phyloP scores from a whole-genome alignment of 148 eudicot genomes.

The Oxyria digyna region DNA sequence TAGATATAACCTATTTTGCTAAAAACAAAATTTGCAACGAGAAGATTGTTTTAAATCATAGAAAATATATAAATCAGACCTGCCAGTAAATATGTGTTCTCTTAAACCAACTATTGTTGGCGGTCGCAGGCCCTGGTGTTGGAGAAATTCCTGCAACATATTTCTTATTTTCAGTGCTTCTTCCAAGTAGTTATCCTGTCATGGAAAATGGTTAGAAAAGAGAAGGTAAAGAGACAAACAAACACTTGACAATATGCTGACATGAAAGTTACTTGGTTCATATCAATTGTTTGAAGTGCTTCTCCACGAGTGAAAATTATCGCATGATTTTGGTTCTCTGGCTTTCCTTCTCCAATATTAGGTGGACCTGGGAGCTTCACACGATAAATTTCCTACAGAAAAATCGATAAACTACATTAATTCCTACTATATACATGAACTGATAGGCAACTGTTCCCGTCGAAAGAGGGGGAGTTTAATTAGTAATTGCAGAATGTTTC shows the following conservation, averaged over 20 bases:
- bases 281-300: constrained; percentile 97
- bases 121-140: constrained; percentile 28
- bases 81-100: constrained; percentile 96
- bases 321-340: constrained; percentile 95
- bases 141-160: constrained; percentile 71
- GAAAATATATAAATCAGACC: constrained; percentile 32
- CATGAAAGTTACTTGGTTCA: constrained; percentile 64
- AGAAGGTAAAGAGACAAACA: neutral
- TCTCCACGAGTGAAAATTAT: constrained; percentile 98
- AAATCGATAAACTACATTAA: neutral
- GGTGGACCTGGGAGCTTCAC: constrained; percentile 94
- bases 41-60: neutral
- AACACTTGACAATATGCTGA: neutral
- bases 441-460: too few relatives aligned
- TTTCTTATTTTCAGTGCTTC: constrained; percentile 95
- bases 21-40: neutral
- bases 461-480: too few relatives aligned
- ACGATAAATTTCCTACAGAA: constrained; percentile 70
- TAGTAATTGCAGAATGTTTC: neutral
- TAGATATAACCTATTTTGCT: too few relatives aligned
- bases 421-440: neutral
- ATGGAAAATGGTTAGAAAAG: neutral
- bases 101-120: constrained; percentile 92
- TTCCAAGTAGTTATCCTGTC: constrained; percentile 90
- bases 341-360: constrained; percentile 96